Base-by-base conservation (phyloP, 2,329 filamentous ascomycete species). In the Nothophaeocryptopus gaeumannii region DNA sequence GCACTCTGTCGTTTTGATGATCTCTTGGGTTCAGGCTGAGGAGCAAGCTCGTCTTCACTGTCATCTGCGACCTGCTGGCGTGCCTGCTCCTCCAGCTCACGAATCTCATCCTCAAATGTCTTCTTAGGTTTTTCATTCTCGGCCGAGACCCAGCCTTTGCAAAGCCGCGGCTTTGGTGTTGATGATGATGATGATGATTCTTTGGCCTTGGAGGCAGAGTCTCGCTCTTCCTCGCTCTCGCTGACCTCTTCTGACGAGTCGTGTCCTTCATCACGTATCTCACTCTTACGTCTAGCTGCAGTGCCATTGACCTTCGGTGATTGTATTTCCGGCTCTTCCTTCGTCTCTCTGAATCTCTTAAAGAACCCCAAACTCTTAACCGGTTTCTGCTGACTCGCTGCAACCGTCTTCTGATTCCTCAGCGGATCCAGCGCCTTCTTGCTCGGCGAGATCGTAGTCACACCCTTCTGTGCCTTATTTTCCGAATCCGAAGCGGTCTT, bases 51-150 rank as follows among this genome's bases (percentile, higher is more conserved):
- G 32, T 58, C 56, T 35, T 58, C 58, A 35, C 56, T 58, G 30
- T 39, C 56, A 12, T 54, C 48, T 7, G 41, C 60, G 15, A 49
- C 56, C 10, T 56, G 46, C 16, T 56, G 50, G 13, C 54, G 56
- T 26, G 64, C 62, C 26, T 56, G 45, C 36, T 58, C 54, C 35
- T 61, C 59, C 14, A 66, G 37, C 31, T 65, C 61, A 14, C 55
- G 58, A 20, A 67, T 66, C 53, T 67, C 63, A 38, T 67, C 62
- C 39, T 67, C 64, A 26, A 66, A 62, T 2, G 65, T 66, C 49
- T 59, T 62, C 53, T 61, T 65, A 11, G 54, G 55, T 39, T 57
- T 58, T 5, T 39, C 53, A 31, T 50, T 39, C 14, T 37, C 33
- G 45, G 50, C 41, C 13, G 44, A 37, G 15, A 44, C 31, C 39